phyloP scores from a whole-genome alignment of 1,284 basidiomycete species.

The Tilletia indica region DNA sequence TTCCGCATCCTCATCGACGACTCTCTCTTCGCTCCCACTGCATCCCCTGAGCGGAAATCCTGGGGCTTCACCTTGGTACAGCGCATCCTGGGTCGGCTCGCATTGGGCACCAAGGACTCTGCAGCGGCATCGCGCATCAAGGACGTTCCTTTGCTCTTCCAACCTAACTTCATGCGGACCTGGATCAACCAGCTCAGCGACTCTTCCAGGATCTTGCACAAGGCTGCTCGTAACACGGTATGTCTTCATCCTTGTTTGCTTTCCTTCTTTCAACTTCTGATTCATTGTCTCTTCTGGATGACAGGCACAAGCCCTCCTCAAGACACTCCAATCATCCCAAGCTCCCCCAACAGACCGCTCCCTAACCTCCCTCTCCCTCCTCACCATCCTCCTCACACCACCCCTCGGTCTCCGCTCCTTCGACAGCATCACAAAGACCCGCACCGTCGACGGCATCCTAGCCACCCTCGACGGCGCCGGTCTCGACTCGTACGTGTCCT shows the following conservation, averaged over 20 bases:
- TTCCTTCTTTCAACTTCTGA: too few relatives aligned
- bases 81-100: constrained; percentile 71
- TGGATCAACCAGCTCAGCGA: constrained; percentile 94
- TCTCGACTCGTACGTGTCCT: constrained; percentile 74
- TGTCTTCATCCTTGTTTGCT: background rate
- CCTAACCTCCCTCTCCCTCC: background rate
- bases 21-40: constrained; percentile 76
- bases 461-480: constrained; percentile 72
- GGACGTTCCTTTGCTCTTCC: constrained; percentile 82
- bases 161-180: constrained; percentile 90
- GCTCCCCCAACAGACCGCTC: background rate
- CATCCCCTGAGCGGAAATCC: constrained; percentile 85
- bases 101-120: constrained; percentile 28
- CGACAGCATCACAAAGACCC: constrained; percentile 86
- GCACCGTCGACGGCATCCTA: constrained; percentile 84
- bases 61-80: constrained; percentile 94
- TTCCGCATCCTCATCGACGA: constrained; percentile 89
- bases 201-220: constrained; percentile 82
- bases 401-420: constrained; percentile 85
- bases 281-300: background rate
- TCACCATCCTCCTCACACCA: constrained; percentile 70
- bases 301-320: constrained; percentile 8
- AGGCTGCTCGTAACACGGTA: constrained; percentile 68
- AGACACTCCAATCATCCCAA: background rate
- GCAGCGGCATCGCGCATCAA: constrained; percentile 52